These are phyloP conservation scores for Cokeromyces recurvatus DNA, from an alignment of 371 early-diverging fungal genomes.

Conservation along the genomic window DNA sequence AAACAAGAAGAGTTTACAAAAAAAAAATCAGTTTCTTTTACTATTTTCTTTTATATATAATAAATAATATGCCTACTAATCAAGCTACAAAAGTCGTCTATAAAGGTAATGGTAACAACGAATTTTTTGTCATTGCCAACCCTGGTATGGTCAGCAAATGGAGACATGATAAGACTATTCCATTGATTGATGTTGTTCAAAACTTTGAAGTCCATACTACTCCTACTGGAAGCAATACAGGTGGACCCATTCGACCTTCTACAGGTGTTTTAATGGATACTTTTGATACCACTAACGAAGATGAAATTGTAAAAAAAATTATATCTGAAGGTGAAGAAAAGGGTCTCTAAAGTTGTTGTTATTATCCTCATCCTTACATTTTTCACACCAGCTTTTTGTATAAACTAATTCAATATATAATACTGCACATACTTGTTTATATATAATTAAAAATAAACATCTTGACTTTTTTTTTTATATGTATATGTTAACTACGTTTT, in stretches of 20 bases:
- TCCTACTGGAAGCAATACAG: constrained; percentile 17
- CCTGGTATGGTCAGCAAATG: constrained; percentile 27
- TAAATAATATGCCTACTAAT: constrained; percentile 11
- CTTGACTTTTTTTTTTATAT: background rate
- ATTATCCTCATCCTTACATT: background rate
- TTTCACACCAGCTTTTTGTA: too few species aligned
- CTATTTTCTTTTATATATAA: background rate
- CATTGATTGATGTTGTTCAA: constrained; percentile 42
- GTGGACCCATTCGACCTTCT: constrained; percentile 20
- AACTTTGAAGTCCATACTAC: constrained; percentile 19
- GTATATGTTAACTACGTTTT: background rate
- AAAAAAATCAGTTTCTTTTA: too few species aligned
- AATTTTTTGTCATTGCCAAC: constrained; percentile 41
- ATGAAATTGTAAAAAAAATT: constrained; percentile 24
- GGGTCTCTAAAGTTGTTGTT: constrained; percentile 8
- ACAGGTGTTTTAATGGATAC: constrained; percentile 16
- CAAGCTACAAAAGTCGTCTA: constrained; percentile 28
- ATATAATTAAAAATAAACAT: background rate
- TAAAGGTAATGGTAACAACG: constrained; percentile 22
- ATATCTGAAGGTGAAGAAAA: constrained; percentile 22
- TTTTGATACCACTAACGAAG: constrained; percentile 17
- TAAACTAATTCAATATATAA: background rate
- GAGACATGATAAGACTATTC: constrained; percentile 35
- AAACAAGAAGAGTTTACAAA: too few species aligned
- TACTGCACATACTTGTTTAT: too few species aligned